A percentile compares a stretch with the other conserved stretches of the same genome.
Conservation (phyloP, 192 early-diverging fungal species). For the Coemansia asiatica region DNA sequence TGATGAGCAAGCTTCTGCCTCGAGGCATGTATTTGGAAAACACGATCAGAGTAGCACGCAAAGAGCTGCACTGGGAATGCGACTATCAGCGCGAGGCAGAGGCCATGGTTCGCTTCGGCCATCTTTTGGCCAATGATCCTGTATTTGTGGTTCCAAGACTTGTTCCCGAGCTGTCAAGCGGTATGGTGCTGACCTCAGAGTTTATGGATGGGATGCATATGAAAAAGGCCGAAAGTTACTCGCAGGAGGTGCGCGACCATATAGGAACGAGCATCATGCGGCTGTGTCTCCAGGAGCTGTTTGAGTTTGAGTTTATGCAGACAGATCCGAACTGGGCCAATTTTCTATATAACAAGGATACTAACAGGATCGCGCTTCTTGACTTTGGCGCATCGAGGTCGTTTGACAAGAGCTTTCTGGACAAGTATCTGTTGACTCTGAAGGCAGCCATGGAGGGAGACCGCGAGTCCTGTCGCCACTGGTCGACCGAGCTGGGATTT, state of each 20-base stretch:
- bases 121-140: conserved; percentile 61
- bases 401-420: conserved; percentile 73
- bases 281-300: conserved; percentile 87
- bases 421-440: conserved; percentile 74
- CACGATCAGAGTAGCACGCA: conserved; percentile 84
- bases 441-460: conserved; percentile 70
- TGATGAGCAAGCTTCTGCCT: conserved; percentile 83
- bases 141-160: conserved; percentile 74
- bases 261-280: conserved; percentile 75
- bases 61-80: conserved; percentile 90
- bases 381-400: conserved; percentile 94
- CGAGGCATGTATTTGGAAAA: conserved; percentile 95
- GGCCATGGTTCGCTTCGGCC: conserved; percentile 68
- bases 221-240: conserved; percentile 58
- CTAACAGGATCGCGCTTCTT: conserved; percentile 76
- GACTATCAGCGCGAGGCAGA: conserved; percentile 89
- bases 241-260: conserved; percentile 61
- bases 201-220: conserved; percentile 74
- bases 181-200: conserved; percentile 77
- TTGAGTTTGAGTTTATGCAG: conserved; percentile 95
- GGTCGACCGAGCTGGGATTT: conserved; percentile 83
- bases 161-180: conserved; percentile 65
- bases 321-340: conserved; percentile 99
- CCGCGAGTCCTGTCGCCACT: conserved; percentile 70
- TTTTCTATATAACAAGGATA: conserved; percentile 79